A percentile compares a stretch with the other conserved stretches of the same genome.
These are phyloP conservation scores for Xylaria sp. DNA, from an alignment of 495 filamentous ascomycete genomes.

Conservation along the genomic window DNA sequence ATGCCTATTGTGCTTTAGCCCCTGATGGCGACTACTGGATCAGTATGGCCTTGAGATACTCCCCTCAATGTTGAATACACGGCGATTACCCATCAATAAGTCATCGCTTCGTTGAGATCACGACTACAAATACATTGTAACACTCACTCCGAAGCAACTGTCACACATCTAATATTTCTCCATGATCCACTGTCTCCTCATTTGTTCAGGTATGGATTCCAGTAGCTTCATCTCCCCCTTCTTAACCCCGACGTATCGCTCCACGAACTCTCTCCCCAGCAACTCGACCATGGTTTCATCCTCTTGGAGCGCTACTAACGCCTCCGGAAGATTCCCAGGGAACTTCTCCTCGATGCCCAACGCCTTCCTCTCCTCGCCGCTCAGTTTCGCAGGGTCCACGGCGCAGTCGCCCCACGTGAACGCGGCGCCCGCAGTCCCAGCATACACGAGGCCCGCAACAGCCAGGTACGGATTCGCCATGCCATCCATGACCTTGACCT, in stretches of 20 bases:
- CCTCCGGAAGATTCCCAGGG: conserved; percentile 60
- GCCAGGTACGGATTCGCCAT: conserved; percentile 76
- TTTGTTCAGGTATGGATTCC: conserved; percentile 48
- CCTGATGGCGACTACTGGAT: not conserved
- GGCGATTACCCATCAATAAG: not conserved
- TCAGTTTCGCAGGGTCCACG: conserved; percentile 61
- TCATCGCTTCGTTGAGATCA: not conserved
- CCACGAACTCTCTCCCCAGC: conserved; percentile 62
- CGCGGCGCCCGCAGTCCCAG: conserved; percentile 65
- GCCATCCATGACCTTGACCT: conserved; percentile 74
- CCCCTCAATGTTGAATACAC: not conserved
- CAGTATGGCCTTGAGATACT: no score
- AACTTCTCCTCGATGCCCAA: conserved; percentile 62
- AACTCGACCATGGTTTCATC: conserved; percentile 53
- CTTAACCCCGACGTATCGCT: conserved; percentile 68
- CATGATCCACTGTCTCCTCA: conserved; percentile 64
- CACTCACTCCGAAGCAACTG: not conserved
- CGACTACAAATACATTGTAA: not conserved
- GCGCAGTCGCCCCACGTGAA: conserved; percentile 65
- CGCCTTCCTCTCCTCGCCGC: conserved; percentile 53
- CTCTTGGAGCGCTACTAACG: conserved; percentile 55
- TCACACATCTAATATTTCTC: conserved; percentile 58
- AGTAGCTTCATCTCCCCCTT: conserved; percentile 58
- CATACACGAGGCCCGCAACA: conserved; percentile 68
- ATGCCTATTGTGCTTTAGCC: not conserved